phyloP scores from a whole-genome alignment of 768 basidiomycete genomes.

The Hirschioporus abietinus region DNA sequence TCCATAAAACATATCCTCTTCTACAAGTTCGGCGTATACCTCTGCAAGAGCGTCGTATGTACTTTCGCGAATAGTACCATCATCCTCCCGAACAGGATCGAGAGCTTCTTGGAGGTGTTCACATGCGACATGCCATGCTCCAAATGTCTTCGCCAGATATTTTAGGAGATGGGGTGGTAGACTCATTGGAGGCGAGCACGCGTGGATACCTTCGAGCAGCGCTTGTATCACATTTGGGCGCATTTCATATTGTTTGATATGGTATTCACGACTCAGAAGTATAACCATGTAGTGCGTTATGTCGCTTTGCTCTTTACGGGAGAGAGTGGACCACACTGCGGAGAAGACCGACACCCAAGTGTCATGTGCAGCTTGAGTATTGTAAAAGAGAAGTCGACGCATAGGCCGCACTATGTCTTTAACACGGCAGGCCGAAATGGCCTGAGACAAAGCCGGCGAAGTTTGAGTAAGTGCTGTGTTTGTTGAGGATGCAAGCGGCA shows the following conservation, averaged over 20 bases:
- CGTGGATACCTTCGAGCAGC: conserved; percentile 75
- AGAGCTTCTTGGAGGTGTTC: conserved; percentile 83
- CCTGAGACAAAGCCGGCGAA: conserved; percentile 27
- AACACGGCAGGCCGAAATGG: conserved; percentile 40
- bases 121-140: conserved; percentile 89
- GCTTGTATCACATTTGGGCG: conserved; percentile 93
- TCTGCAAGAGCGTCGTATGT: conserved; percentile 90
- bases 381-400: conserved; percentile 78
- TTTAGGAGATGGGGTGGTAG: conserved; percentile 94
- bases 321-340: conserved; percentile 78
- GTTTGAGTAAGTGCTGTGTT: conserved; percentile 28
- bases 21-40: conserved; percentile 90
- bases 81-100: conserved; percentile 75
- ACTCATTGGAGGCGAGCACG: conserved; percentile 82
- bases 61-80: conserved; percentile 71
- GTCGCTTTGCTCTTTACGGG: conserved; percentile 82
- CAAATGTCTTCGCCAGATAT: conserved; percentile 92
- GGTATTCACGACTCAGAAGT: conserved; percentile 89
- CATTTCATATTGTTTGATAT: conserved; percentile 80
- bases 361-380: conserved; percentile 70
- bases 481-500: conserved; percentile 34
- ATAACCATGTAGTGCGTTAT: conserved; percentile 86
- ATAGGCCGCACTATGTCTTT: conserved; percentile 64
- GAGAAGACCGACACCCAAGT: conserved; percentile 88
- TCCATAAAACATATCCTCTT: conserved; percentile 97